Evolutionary conservation across 208 protist genomes (phyloP), one percentile per base, ranked within the genome.

Genomic region (Trypanosoma scelopori): DNA sequence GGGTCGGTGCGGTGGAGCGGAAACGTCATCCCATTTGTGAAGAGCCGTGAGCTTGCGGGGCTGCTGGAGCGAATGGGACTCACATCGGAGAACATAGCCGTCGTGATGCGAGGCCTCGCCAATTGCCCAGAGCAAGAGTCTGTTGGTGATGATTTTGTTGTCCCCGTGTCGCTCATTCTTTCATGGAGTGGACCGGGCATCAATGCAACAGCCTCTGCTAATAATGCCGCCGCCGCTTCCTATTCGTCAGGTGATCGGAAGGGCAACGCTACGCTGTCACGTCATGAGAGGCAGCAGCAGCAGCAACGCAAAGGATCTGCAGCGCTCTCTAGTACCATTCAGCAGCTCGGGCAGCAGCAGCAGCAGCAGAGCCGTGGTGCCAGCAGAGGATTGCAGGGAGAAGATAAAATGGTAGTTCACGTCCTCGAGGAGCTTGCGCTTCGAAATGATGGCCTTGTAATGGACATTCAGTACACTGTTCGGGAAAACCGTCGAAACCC

Each of bases 401-500:
- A 80, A 32, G 68, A 74, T 27, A 77, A 88, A 67, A 87, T 88
- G 77, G 72, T 94, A 27, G 69, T 81, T 23, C 77, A 91, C 42
- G 82, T 93, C 18, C 65, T 93, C 45, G 79, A 90, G 52, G 83
- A 93, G 48, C 74, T 95, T 12, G 46, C 86, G 25, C 63, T 82
- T 53, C 67, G 55, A 35, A 65, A 93, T 62, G 91, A 96, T 61
- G 91, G 91, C 20, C 59, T 80, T 18, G 84, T 82, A 22, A 83
- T 85, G 71, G 91, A 96, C 50, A 60, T 94, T 49, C 76, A 81
- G 52, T 96, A 94, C 76, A 65, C 81, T 18, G 77, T 93, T 11
- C 68, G 81, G 41, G 72, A 85, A 57, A 93, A 94, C 79, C 59
- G 57, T 28, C 57, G 57, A 4, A 94, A 90, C 65, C 56, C 78